Base-by-base conservation (phyloP, 768 basidiomycete species). In the Termitomyces eurrhizus region DNA sequence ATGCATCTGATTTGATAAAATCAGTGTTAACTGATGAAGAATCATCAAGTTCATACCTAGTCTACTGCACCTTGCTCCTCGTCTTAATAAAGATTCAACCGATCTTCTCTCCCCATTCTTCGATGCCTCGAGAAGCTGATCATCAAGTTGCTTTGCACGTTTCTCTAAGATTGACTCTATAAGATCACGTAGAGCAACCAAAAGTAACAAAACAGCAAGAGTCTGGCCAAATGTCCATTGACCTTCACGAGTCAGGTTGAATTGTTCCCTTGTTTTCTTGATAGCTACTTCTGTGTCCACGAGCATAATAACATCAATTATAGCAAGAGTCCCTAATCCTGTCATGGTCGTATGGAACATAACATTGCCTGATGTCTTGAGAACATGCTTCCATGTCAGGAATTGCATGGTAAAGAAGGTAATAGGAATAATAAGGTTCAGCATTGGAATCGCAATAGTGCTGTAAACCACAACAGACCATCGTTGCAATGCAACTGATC, bases 181-280 rank as follows among this genome's bases (percentile, higher is more conserved):
- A 1, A 39, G 7, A 14, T 39, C 39, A 14, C 39, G 39, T 16
- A 39, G 13, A 39, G 39, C 14, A 16, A 16, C 39, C 14, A 39
- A 16, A 14, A 39, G 39, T 14, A 39, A 13, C 14, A 39, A 8
- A 39, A 39, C 39, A 9, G 60, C 56, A 29, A 61, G 55, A 7
- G 56, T 61, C 24, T 61, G 60, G 18, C 60, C 60, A 57, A 61
- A 61, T 42, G 56, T 52, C 60, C 60, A 61, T 5, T n/a, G 2
- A 9, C 16, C 16, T 37, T 61, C 60, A 21, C 29, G 11, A 2
- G 21, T 5, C 14, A 56, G 4, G 5, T 41, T 12, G 13, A 18
- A 9, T 14, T 26, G 16, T 18, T 9, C 4, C 8, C 9, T 35
- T 26, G 48, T 57, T 11, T 18, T 26, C 2, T 4, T 12, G 2